Evolutionary conservation across 768 basidiomycete species (phyloP).

Genomic region (Hypholoma sublateritium): DNA sequence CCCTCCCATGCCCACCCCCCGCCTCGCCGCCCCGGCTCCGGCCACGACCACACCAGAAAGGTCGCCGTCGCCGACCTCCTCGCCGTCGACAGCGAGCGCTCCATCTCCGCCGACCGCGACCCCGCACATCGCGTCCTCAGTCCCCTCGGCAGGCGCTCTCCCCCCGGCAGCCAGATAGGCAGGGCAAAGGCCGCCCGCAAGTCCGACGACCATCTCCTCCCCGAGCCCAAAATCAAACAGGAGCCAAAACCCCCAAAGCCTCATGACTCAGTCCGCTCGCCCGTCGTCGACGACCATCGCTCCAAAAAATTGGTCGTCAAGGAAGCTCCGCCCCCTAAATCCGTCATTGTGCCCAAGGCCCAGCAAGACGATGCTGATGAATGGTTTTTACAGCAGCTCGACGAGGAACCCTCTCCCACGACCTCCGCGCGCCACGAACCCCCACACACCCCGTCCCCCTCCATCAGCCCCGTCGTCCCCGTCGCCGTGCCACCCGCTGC

Average conservation of each 20-base stretch:
- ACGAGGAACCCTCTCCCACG: slow-evolving; percentile 34
- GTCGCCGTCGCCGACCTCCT: slow-evolving; percentile 29
- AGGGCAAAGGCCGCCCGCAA: slow-evolving; percentile 47
- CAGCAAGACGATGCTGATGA: slow-evolving; percentile 55
- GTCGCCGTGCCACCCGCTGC: slow-evolving; percentile 13
- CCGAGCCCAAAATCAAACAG: slow-evolving; percentile 21
- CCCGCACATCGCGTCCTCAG: slow-evolving; percentile 25
- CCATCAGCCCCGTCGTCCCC: slow-evolving; percentile 23
- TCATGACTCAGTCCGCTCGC: slow-evolving; percentile 5
- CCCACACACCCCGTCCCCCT: slow-evolving; percentile 25
- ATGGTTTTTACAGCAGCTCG: slow-evolving; percentile 58
- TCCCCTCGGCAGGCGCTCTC: slow-evolving; percentile 39
- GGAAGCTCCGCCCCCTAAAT: slow-evolving; percentile 6
- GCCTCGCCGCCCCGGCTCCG: slow-evolving; percentile 26
- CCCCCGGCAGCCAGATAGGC: slow-evolving; percentile 48
- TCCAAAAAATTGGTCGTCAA: slow-evolving; percentile 15
- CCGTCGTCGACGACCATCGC: slow-evolving; percentile 14
- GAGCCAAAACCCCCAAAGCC: slow-evolving; percentile 12
- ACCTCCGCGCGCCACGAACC: slow-evolving; percentile 26
- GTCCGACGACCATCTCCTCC: slow-evolving; percentile 33
- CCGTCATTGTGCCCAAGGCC: neutral
- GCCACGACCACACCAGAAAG: slow-evolving; percentile 23
- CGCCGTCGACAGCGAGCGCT: slow-evolving; percentile 20
- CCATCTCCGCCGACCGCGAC: slow-evolving; percentile 18
- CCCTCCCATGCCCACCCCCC: slow-evolving; percentile 15